Evolutionary conservation across 257 asterid genomes (phyloP).

Genomic region (Thymus mandschuricus): DNA sequence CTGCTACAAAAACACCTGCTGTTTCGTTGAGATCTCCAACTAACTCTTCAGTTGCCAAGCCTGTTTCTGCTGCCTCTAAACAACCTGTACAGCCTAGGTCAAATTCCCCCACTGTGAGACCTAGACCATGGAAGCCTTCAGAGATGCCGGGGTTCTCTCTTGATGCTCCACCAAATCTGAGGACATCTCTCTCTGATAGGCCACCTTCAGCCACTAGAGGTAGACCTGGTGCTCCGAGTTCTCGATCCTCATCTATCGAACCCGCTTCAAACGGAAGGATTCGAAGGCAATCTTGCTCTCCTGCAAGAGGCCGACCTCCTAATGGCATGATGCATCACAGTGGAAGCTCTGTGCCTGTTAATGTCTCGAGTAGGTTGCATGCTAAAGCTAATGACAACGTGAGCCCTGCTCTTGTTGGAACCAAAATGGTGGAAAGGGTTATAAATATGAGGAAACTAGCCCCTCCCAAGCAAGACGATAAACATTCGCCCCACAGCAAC

Average conservation of each 20-base stretch:
- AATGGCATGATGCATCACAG: constrained; percentile 73
- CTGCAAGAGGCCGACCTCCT: constrained; percentile 96
- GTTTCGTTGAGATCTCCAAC: constrained; percentile 50
- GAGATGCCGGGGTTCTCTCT: constrained; percentile 98
- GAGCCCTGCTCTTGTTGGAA: constrained; percentile 83
- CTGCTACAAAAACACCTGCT: constrained; percentile 42
- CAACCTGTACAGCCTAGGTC: constrained; percentile 63
- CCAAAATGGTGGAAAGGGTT: constrained; percentile 97
- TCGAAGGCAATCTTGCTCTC: constrained; percentile 95
- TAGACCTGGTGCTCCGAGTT: constrained; percentile 87
- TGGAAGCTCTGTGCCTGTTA: constrained; percentile 93
- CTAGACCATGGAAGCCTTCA: constrained; percentile 92
- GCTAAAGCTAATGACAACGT: constrained; percentile 95
- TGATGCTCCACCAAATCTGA: constrained; percentile 88
- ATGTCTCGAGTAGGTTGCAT: constrained; percentile 61
- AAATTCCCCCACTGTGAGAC: constrained; percentile 81
- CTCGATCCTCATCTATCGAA: constrained; percentile 87
- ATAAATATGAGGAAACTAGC: constrained; percentile 92
- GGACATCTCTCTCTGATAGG: constrained; percentile 86
- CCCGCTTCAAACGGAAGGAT: constrained; percentile 81
- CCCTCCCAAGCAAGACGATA: constrained; percentile 88
- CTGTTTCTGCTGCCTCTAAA: constrained; percentile 46
- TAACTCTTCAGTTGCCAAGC: constrained; percentile 51
- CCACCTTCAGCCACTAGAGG: constrained; percentile 95
- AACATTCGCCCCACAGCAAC: constrained; percentile 82